These are phyloP conservation scores for Calonectria pseudoreteaudii DNA, from an alignment of 2,329 filamentous ascomycete species.

Conservation along the genomic window DNA sequence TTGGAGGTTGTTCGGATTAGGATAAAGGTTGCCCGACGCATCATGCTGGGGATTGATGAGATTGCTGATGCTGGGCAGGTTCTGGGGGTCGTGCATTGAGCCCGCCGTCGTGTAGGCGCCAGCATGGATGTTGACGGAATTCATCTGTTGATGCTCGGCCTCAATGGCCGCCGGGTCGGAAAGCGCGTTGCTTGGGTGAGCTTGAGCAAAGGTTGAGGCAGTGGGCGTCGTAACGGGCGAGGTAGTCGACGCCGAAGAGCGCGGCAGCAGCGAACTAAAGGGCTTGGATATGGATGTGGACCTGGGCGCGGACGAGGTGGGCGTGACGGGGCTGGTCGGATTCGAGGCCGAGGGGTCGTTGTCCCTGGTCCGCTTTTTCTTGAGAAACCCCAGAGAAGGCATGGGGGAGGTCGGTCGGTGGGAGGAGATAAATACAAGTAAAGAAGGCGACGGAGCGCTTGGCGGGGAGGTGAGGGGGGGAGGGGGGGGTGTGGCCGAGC, in stretches of 20 bases:
- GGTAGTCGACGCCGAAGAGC: constrained; percentile 48
- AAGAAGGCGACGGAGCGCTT: constrained; percentile 5
- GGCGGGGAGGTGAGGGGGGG: constrained; percentile 33
- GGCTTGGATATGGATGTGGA: constrained; percentile 60
- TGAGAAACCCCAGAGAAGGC: constrained; percentile 96
- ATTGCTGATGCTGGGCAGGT: constrained; percentile 84
- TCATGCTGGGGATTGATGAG: constrained; percentile 75
- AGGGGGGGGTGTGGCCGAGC: constrained; percentile 30
- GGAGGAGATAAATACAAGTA: constrained; percentile 2
- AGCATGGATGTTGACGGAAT: constrained; percentile 43
- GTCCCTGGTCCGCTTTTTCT: constrained; percentile 99
- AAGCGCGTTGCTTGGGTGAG: constrained; percentile 36
- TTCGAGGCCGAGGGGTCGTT: constrained; percentile 77
- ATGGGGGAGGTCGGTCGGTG: constrained; percentile 62
- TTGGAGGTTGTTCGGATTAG: constrained; percentile 37
- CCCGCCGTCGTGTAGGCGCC: constrained; percentile 41
- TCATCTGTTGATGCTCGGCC: constrained; percentile 42
- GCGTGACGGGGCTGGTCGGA: constrained; percentile 72
- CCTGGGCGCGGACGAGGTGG: constrained; percentile 57
- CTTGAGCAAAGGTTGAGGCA: constrained; percentile 22
- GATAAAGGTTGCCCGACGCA: constrained; percentile 50
- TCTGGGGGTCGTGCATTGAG: constrained; percentile 66
- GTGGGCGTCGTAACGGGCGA: constrained; percentile 40
- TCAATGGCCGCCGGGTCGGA: constrained; percentile 32
- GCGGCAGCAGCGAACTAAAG: constrained; percentile 55